phyloP scores from a whole-genome alignment of 2,329 filamentous ascomycete species.

The Cercospora sp. region DNA sequence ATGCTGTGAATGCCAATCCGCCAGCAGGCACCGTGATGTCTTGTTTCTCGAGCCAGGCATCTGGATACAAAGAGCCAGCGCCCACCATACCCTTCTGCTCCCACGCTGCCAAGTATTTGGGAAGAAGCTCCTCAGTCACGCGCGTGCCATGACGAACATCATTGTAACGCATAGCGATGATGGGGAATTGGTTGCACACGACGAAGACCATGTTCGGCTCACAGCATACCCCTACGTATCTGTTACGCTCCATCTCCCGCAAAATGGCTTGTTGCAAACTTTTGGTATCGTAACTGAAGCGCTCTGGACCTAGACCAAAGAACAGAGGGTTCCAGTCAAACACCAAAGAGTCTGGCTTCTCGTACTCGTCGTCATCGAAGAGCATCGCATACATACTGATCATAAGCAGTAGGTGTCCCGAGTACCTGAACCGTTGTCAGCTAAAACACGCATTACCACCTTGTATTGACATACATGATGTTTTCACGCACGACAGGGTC shows the following conservation, averaged over 20 bases:
- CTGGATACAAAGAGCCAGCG: constrained; percentile 33
- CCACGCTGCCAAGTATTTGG: constrained; percentile 43
- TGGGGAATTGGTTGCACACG: constrained; percentile 49
- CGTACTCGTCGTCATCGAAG: constrained; percentile 46
- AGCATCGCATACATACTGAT: constrained; percentile 45
- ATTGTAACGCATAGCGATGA: constrained; percentile 44
- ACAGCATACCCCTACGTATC: constrained; percentile 47
- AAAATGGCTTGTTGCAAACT: constrained; percentile 42
- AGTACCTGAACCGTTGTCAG: constrained; percentile 12
- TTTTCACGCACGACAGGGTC: constrained; percentile 46
- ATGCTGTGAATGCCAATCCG: constrained; percentile 33
- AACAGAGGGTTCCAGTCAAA: constrained; percentile 45
- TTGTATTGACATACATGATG: constrained; percentile 40
- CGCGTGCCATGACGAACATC: constrained; percentile 41
- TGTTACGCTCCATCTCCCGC: constrained; percentile 42
- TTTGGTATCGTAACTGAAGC: constrained; percentile 38
- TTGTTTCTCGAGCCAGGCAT: constrained; percentile 36
- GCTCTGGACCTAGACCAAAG: constrained; percentile 41
- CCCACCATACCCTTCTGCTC: constrained; percentile 37
- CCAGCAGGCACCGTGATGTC: constrained; percentile 24
- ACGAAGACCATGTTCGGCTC: constrained; percentile 47
- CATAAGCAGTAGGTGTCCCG: constrained; percentile 46
- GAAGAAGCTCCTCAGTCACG: constrained; percentile 37
- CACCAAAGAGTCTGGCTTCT: constrained; percentile 36
- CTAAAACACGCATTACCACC: no score